Conservation (phyloP, 768 basidiomycete genomes). For the Amanita polypyramis region DNA sequence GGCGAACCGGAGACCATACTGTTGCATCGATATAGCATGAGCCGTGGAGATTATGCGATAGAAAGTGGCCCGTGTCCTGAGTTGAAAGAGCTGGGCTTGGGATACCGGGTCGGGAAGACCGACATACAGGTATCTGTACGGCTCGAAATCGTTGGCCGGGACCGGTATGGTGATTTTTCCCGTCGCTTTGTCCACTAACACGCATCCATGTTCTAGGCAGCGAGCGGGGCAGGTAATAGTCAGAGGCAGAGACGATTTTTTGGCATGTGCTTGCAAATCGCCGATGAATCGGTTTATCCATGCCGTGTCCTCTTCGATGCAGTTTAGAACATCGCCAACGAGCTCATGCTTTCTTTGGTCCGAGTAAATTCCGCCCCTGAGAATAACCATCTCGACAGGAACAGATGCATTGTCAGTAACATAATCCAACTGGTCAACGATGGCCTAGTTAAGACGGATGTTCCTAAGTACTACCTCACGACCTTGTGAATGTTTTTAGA, state of each 20-base stretch:
- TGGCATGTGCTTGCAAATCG: slow-evolving; percentile 5
- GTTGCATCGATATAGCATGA: slow-evolving; percentile 4
- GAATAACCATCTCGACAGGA: slow-evolving; percentile 1
- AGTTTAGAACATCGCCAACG: slow-evolving; percentile 21
- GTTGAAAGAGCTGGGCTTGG: not conserved
- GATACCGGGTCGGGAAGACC: slow-evolving; percentile 1
- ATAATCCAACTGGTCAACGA: slow-evolving; percentile 7
- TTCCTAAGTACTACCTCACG: not conserved
- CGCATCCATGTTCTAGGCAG: slow-evolving; percentile 5
- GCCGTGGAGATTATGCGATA: slow-evolving; percentile 5
- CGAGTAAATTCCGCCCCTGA: slow-evolving; percentile 16
- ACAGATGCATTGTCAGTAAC: slow-evolving; percentile 2
- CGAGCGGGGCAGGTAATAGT: slow-evolving; percentile 5
- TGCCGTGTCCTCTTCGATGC: slow-evolving; percentile 9
- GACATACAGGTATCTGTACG: not conserved
- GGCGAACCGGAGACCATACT: slow-evolving; percentile 5
- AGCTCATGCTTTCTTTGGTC: slow-evolving; percentile 17
- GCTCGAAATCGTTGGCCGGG: not conserved
- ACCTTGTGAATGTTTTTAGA: not conserved
- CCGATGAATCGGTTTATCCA: slow-evolving; percentile 4
- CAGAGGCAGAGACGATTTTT: slow-evolving; percentile 2
- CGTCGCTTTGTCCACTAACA: slow-evolving; percentile 4
- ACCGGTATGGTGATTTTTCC: slow-evolving; percentile 7
- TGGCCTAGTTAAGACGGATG: not conserved
- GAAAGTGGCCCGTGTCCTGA: not conserved